phyloP scores from a whole-genome alignment of 2,329 filamentous ascomycete genomes.

The Fusarium sp. region DNA sequence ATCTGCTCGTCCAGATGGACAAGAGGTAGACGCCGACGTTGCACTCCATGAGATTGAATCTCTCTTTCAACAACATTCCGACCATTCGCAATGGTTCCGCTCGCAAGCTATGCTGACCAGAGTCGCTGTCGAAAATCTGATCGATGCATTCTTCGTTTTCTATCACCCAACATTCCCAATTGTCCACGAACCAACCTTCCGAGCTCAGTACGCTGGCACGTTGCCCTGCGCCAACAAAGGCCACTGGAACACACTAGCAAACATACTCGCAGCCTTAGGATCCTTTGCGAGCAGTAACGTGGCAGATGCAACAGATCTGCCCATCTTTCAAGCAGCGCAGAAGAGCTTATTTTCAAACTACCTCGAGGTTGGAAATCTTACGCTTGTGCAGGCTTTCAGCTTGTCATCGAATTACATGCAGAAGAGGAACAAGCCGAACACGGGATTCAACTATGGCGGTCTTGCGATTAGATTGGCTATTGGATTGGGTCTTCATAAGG shows the following conservation, averaged over 20 bases:
- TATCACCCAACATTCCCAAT: slow-evolving; percentile 29
- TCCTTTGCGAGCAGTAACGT: slow-evolving; percentile 21
- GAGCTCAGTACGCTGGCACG: slow-evolving; percentile 23
- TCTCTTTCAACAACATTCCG: slow-evolving; percentile 26
- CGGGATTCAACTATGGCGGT: slow-evolving; percentile 25
- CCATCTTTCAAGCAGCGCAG: slow-evolving; percentile 25
- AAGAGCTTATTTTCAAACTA: slow-evolving; percentile 29
- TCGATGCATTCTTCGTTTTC: slow-evolving; percentile 26
- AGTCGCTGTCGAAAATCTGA: slow-evolving; percentile 26
- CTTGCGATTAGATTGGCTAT: slow-evolving; percentile 20
- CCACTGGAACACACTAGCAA: slow-evolving; percentile 22
- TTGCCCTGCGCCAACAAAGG: slow-evolving; percentile 23
- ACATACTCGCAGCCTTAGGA: slow-evolving; percentile 20
- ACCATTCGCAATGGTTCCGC: slow-evolving; percentile 33
- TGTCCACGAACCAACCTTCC: slow-evolving; percentile 32
- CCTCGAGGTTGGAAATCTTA: slow-evolving; percentile 27
- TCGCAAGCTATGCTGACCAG: slow-evolving; percentile 33
- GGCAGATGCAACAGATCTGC: slow-evolving; percentile 9
- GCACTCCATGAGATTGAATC: slow-evolving; percentile 31
- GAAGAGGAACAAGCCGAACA: slow-evolving; percentile 31
- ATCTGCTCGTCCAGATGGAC: slow-evolving; percentile 29
- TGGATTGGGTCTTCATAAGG: slow-evolving; percentile 25
- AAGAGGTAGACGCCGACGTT: slow-evolving; percentile 25
- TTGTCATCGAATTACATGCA: slow-evolving; percentile 26
- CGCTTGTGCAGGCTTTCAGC: slow-evolving; percentile 23